These are phyloP conservation scores for Mortierella hygrophila DNA, from an alignment of 192 early-diverging fungal genomes.

Conservation along the genomic window DNA sequence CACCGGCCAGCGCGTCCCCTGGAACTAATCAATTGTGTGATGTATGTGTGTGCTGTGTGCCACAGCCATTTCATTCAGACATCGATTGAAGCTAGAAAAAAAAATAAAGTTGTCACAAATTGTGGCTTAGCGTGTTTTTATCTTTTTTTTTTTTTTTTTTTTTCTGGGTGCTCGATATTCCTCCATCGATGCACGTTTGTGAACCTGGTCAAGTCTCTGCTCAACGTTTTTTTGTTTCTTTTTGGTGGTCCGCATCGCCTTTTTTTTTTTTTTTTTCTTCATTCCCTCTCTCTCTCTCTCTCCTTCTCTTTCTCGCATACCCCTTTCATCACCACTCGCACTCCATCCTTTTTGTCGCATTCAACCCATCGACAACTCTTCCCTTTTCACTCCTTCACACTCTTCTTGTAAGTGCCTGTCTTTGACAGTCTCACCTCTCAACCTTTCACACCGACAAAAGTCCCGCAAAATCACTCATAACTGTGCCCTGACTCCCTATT, in stretches of 20 bases:
- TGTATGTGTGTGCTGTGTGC: too few species aligned
- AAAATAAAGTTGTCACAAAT: neutral
- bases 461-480: neutral
- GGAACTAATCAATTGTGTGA: constrained; percentile 5
- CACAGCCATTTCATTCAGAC: too few species aligned
- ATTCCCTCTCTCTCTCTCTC: neutral
- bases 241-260: neutral
- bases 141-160: constrained; percentile 6
- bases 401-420: neutral
- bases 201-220: neutral
- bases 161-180: neutral
- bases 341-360: neutral
- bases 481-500: neutral
- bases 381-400: neutral
- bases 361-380: neutral
- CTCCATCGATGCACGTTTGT: neutral
- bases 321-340: neutral
- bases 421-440: neutral
- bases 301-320: neutral
- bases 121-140: constrained; percentile 2
- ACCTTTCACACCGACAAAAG: neutral
- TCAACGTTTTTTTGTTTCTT: neutral
- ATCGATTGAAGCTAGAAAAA: too few species aligned
- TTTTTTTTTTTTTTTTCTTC: neutral
- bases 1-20: constrained; percentile 36